Base-by-base conservation (phyloP, 352 stramenopile species). In the Thraustotheca clavata region DNA sequence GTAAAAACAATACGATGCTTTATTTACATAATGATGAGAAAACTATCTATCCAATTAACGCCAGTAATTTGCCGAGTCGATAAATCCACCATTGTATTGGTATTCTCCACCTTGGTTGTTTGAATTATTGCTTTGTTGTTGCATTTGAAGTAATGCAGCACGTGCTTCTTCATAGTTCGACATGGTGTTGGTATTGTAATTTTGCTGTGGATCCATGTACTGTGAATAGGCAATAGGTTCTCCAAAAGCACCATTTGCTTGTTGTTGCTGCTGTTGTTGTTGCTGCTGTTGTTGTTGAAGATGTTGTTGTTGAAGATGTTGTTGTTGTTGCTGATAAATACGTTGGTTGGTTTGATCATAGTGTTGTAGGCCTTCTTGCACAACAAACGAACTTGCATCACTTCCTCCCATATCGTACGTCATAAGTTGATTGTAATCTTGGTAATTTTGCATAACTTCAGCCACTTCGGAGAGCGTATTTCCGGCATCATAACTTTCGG, bases 231-330 rank as follows among this genome's bases (percentile, higher is more conserved):
- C 31, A 18, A 52, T 52, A 2, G 43, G 43, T 31, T 52, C 43
- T 11, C 39, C 39, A 35, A 63, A 63, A 9, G 39, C 33, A 38
- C 31, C 22, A n/a, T n/a, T n/a, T 6, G 55, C 18, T 39, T 52
- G 57, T 16, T 52, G 57, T 22, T 20, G n/a, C 20, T 50, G 38
- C 7, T 50, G 38, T 16, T 54, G 57, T n/a, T 33, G 31, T 12
- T 65, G 39, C 29, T 55, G 57, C 57, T 52, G 55, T n/a, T 54
- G 55, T 29, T 62, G 55, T 38, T 62, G 40, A 26, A 62, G 35
- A 29, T n/a, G 35, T 31, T 20, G 33, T 29, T 62, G 55, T 12
- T 31, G 31, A n/a, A n/a, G n/a, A n/a, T 40, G 2, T 34, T 60
- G 50, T 22, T 47, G 33, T 1, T 60, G 50, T 49, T 49, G 24